Evolutionary conservation across 495 filamentous ascomycete species (phyloP), one percentile per base, ranked within the genome.

Genomic region (Penicillium psychrofluorescens): DNA sequence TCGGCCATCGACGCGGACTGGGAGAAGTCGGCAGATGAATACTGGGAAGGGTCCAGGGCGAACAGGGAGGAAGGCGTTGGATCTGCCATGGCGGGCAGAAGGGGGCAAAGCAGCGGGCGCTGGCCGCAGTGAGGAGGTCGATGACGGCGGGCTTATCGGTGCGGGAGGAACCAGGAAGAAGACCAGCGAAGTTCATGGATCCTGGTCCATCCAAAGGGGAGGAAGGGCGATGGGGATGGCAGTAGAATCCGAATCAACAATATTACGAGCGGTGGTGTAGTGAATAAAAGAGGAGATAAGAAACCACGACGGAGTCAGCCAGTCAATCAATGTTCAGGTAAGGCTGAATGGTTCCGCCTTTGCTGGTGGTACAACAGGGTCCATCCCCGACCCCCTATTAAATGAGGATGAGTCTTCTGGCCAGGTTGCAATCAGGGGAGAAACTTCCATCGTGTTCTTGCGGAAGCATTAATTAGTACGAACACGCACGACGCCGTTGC

Each of bases 31-130:
- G 60, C 55, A 13, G 57, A 46, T 12, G 56, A 49, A 31, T 68
- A 62, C 40, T 76, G 71, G 46, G 75, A 70, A 27, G 76, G 64
- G 50, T 78, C 75, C 58, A 81, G 80, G 62, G 50, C 47, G 28
- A 48, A 49, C n/a, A 32, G 35, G n/a, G 58, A 48, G 12, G 45
- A 29, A n/a, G n/a, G n/a, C 31, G 54, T 37, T 22, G 47, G 34
- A 38, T 52, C 49, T 11, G 51, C 57, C 57, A 61, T 61, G 30
- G 42, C 51, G 36, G 38, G 44, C 29, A 22, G 22, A 3, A 22
- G 22, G 22, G 22, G 22, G 22, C 22, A 4, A 22, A 22, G 22
- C 3, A 0, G 22, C 4, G 22, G 22, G 22, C 22, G 22, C 2
- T 22, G 22, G 4, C 22, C 22, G 22, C 2, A 22, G 22, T 43